phyloP scores from a whole-genome alignment of 495 filamentous ascomycete species.

The Daldinia grandis region DNA sequence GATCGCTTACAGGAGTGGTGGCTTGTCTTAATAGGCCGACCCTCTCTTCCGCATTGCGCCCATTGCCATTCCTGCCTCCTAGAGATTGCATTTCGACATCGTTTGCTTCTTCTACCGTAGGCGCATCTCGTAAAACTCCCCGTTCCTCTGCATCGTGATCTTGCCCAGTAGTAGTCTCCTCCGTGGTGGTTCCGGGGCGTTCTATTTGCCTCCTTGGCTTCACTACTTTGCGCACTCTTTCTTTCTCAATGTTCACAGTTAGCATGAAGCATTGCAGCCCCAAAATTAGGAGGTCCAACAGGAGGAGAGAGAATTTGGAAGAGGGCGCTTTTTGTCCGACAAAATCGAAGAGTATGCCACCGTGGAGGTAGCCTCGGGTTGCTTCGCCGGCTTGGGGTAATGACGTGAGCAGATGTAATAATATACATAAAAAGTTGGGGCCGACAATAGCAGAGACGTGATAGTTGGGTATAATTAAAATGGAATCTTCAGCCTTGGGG shows the following conservation, averaged over 20 bases:
- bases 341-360: constrained; percentile 86
- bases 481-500: constrained; percentile 68
- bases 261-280: constrained; percentile 77
- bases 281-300: constrained; percentile 71
- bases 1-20: constrained; percentile 43
- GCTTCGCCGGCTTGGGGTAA: constrained; percentile 75
- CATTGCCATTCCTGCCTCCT: constrained; percentile 34
- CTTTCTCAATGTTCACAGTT: constrained; percentile 73
- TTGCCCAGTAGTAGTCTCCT: constrained; percentile 54
- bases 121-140: constrained; percentile 67
- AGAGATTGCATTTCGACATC: constrained; percentile 63
- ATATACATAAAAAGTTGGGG: constrained; percentile 75
- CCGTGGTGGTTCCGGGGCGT: constrained; percentile 23
- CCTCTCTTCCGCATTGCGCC: constrained; percentile 56
- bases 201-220: constrained; percentile 43
- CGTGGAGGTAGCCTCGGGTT: constrained; percentile 82
- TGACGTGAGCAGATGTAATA: constrained; percentile 71
- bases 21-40: constrained; percentile 55
- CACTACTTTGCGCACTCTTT: constrained; percentile 59
- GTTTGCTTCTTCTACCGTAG: constrained; percentile 48
- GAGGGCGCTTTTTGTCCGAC: constrained; percentile 83
- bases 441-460: constrained; percentile 75
- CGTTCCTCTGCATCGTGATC: constrained; percentile 85
- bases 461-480: constrained; percentile 69
- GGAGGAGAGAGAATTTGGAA: constrained; percentile 68